Evolutionary conservation across 768 basidiomycete species (phyloP).

Genomic region (Mycena crocata): DNA sequence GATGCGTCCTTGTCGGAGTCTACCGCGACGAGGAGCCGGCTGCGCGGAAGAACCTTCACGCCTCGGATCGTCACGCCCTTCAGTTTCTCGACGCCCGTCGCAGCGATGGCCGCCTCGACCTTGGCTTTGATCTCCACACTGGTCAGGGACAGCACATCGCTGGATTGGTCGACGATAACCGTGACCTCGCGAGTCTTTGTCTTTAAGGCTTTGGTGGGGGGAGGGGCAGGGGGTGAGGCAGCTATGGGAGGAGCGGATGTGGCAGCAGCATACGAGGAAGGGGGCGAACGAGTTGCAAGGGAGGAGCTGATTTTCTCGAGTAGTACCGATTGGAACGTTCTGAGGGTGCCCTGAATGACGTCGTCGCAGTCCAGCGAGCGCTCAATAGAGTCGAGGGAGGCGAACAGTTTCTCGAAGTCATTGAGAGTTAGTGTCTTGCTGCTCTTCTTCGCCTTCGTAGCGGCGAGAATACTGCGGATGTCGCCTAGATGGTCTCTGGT

Average conservation of each 20-base stretch:
- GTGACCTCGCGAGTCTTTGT: neutral
- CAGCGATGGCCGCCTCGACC: slow-evolving; percentile 3
- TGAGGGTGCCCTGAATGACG: neutral
- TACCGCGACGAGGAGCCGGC: neutral
- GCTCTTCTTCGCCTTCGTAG: too few relatives aligned
- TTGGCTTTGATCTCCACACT: neutral
- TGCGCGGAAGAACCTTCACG: neutral
- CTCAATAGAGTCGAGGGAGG: neutral
- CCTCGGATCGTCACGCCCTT: neutral
- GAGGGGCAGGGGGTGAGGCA: neutral
- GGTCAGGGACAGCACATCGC: neutral
- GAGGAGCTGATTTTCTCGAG: neutral
- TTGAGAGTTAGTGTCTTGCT: neutral
- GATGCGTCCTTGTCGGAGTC: neutral
- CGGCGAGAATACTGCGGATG: too few relatives aligned
- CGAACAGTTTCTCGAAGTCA: neutral
- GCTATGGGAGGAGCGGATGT: neutral
- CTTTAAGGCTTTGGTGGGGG: neutral
- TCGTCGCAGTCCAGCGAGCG: neutral
- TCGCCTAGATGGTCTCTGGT: too few relatives aligned
- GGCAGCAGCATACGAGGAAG: neutral
- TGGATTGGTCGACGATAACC: neutral
- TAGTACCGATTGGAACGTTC: neutral
- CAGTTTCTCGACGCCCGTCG: neutral
- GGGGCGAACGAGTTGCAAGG: neutral